Evolutionary conservation across 2,329 filamentous ascomycete species (phyloP).

Genomic region (Penicillium sclerotiorum): DNA sequence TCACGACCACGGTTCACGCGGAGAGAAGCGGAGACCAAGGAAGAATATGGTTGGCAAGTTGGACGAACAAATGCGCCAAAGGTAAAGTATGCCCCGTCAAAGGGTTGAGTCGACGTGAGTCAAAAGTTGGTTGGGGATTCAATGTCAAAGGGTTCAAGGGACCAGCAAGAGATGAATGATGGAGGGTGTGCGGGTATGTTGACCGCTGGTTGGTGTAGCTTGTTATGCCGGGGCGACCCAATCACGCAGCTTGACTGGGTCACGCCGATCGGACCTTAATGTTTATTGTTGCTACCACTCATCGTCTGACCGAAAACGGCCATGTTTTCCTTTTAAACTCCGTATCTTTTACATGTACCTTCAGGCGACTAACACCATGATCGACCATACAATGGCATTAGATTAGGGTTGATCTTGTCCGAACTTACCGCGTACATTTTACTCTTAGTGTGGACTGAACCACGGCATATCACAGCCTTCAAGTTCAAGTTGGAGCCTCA

Average conservation of each 20-base stretch:
- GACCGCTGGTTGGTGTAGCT: slow-evolving; percentile 12
- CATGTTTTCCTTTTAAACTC: neutral
- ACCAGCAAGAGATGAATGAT: slow-evolving; percentile 9
- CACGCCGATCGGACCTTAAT: slow-evolving; percentile 1
- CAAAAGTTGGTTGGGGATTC: no score
- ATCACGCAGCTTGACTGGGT: slow-evolving; percentile 9
- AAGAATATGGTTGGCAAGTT: slow-evolving; percentile 4
- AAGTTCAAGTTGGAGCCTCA: neutral
- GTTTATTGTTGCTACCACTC: neutral
- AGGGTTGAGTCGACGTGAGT: no score
- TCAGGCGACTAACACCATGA: no score
- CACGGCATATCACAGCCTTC: neutral
- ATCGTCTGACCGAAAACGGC: neutral
- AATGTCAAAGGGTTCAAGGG: no score
- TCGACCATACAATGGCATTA: no score
- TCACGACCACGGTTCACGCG: slow-evolving; percentile 16
- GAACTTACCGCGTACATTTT: no score
- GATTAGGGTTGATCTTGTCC: no score
- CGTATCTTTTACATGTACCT: neutral
- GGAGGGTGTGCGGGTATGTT: slow-evolving; percentile 7
- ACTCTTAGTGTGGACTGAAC: no score
- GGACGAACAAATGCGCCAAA: neutral
- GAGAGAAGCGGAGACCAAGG: slow-evolving; percentile 4
- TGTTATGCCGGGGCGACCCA: neutral
- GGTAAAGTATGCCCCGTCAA: no score